Percentiles rank a stretch among this genome's conserved stretches.
phyloP scores from a whole-genome alignment of 2,329 filamentous ascomycete species.

The Claviceps lovelessii region DNA sequence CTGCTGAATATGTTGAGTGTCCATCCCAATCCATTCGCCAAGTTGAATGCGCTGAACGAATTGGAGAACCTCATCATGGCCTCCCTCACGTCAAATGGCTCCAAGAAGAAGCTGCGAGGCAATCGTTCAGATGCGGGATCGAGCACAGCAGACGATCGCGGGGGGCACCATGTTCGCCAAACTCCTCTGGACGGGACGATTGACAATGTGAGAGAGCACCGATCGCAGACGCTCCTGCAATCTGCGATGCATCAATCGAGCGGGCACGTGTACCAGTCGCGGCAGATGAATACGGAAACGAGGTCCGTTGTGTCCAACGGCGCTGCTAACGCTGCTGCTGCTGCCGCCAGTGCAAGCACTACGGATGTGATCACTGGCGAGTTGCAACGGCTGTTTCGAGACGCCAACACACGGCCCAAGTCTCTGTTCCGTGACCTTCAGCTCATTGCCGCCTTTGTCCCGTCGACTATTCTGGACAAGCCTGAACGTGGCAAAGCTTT shows the following conservation, averaged over 20 bases:
- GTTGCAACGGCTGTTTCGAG: conserved; percentile 52
- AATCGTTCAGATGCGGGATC: conserved; percentile 24
- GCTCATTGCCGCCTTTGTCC: conserved; percentile 54
- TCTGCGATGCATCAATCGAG: conserved; percentile 14
- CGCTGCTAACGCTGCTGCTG: conserved; percentile 14
- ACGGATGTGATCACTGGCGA: conserved; percentile 53
- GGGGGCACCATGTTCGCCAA: conserved; percentile 18
- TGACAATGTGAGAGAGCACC: conserved; percentile 54
- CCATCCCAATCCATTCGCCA: conserved; percentile 74
- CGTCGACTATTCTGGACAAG: conserved; percentile 44
- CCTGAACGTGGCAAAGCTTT: conserved; percentile 64
- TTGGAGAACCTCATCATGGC: conserved; percentile 70
- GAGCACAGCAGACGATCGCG: conserved; percentile 20
- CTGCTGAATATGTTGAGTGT: conserved; percentile 77
- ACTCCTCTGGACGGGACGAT: conserved; percentile 51
- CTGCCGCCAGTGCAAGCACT: conserved; percentile 16
- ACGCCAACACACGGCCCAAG: conserved; percentile 56
- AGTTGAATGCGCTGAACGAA: conserved; percentile 71
- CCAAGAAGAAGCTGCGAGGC: conserved; percentile 22
- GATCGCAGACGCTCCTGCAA: conserved; percentile 35
- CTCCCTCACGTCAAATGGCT: conserved; percentile 36
- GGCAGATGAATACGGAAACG: conserved; percentile 32
- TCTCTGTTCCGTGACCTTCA: conserved; percentile 72
- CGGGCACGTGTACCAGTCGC: conserved; percentile 19
- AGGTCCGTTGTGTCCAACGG: conserved; percentile 35